Evolutionary conservation across 1,284 basidiomycete species (phyloP), one percentile per base, ranked within the genome.

Genomic region (Coniophora puteana): DNA sequence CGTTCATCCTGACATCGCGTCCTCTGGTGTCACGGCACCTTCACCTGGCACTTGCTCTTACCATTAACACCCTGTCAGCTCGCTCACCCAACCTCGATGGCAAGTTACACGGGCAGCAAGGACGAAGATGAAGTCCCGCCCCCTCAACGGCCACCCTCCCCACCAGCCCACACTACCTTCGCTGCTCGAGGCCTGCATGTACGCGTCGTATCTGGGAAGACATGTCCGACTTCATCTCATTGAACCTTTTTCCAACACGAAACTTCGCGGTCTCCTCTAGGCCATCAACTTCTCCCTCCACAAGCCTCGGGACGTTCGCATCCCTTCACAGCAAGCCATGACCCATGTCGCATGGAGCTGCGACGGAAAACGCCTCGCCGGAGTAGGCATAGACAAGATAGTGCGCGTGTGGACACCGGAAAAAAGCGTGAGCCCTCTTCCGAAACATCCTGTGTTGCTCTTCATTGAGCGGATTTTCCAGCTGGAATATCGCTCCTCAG

Each of bases 291-390:
- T 89, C 59, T 80, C 84, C 44, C 79, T 83, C 2, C 85, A 86
- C 60, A 81, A 83, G 53, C 84, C 83, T 4, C 73, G 83, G 53
- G 83, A 88, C 55, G 71, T 81, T 45, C 74, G 80, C n/a, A 74
- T 85, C 46, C 65, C 76, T 3, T 78, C 76, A 34, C 58, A 73
- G 8, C 78, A 82, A 48, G 68, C 76, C 1, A 82, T 87, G 69
- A 82, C 71, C 36, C 83, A 86, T 55, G 76, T 88, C 37, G 82
- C 83, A 1, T 89, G 86, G 86, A 89, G 71, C 52, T 88, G 84
- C 52, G 86, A 89, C 55, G 86, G 86, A 8, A 81, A 81, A 62
- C 80, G 83, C 45, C 65, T 89, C 12, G 84, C 81, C 7, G 84
- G 78, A 12, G 85, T 85, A 3, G 86, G 87, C 1, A 78, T 87